Conservation (phyloP, 2,329 filamentous ascomycete species). For the Scedosporium minutisporum region DNA sequence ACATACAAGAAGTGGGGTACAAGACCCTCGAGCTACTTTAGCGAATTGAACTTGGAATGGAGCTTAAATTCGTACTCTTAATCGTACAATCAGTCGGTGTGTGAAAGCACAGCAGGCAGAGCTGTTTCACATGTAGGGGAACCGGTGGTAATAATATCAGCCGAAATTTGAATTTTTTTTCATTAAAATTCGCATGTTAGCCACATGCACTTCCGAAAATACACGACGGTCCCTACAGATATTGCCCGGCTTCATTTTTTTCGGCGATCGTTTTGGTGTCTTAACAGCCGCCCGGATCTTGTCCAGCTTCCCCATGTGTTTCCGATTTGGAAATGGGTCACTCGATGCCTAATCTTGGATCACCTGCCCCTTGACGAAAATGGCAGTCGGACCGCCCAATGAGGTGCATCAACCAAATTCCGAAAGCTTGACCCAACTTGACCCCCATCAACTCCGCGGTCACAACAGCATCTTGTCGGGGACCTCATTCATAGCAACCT, state of each 20-base stretch:
- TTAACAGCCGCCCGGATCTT: background rate
- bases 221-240: background rate
- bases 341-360: background rate
- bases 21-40: too few relatives aligned
- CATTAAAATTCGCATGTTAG: too few relatives aligned
- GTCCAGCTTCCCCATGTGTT: too few relatives aligned
- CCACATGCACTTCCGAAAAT: too few relatives aligned
- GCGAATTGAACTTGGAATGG: too few relatives aligned
- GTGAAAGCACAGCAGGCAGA: too few relatives aligned
- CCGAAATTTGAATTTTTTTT: too few relatives aligned
- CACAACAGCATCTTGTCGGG: background rate
- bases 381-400: background rate
- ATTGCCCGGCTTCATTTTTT: background rate
- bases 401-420: background rate
- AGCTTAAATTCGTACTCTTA: too few relatives aligned
- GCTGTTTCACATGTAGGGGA: too few relatives aligned
- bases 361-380: background rate
- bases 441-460: background rate
- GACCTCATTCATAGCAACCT: background rate
- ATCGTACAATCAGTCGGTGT: too few relatives aligned
- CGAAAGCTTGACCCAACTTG: background rate
- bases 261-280: background rate
- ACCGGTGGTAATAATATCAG: too few relatives aligned
- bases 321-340: constrained; percentile 3
- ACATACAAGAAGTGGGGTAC: too few relatives aligned